A percentile compares a stretch with the other conserved stretches of the same genome.
phyloP scores from a whole-genome alignment of 164 flowering plant genomes.

The Platanus orientalis region DNA sequence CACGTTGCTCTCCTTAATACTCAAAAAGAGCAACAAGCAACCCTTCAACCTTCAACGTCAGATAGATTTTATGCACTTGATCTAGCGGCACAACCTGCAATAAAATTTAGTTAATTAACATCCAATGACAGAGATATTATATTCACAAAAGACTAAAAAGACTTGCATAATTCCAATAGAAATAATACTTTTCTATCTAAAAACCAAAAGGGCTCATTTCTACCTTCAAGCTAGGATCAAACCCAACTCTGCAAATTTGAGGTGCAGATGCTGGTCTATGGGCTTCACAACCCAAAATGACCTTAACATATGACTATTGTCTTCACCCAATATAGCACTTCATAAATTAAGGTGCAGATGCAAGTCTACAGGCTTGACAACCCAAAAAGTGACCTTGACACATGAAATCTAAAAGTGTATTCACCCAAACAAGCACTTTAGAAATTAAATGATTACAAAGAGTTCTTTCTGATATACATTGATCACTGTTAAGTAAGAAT shows the following conservation, averaged over 20 bases:
- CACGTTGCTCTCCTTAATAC: conserved; percentile 96
- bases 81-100: conserved; percentile 78
- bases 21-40: conserved; percentile 89
- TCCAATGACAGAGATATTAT: not conserved
- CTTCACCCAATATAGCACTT: no score
- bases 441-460: no score
- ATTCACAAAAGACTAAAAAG: not conserved
- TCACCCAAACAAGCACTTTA: no score
- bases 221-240: not conserved
- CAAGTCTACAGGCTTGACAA: no score
- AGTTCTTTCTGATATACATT: no score
- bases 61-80: conserved; percentile 79
- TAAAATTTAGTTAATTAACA: no score
- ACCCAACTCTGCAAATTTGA: not conserved
- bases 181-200: not conserved
- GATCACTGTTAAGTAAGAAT: no score
- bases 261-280: not conserved
- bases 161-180: not conserved
- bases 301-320: no score
- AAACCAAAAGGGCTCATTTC: not conserved
- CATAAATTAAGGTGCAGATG: no score
- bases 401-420: no score
- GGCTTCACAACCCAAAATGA: not conserved
- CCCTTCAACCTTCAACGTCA: conserved; percentile 81
- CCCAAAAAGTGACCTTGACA: no score